phyloP scores from a whole-genome alignment of 2,329 filamentous ascomycete species.

The Grosmannia huntii region DNA sequence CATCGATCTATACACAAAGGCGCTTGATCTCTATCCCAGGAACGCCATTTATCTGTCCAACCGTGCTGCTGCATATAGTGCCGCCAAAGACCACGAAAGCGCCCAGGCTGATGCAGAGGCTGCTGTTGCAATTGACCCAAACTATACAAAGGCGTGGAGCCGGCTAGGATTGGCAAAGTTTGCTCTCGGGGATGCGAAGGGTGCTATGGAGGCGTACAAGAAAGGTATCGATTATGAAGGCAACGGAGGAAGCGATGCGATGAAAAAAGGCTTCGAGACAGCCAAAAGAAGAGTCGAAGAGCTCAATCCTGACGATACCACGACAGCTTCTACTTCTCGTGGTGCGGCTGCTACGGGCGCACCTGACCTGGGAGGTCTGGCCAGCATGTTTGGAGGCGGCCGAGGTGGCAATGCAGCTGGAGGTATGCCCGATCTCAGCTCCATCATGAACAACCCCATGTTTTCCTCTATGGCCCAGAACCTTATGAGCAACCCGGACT shows the following conservation, averaged over 20 bases:
- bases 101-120: conserved; percentile 83
- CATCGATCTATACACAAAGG: conserved; percentile 79
- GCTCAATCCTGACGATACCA: conserved; percentile 43
- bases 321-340: conserved; percentile 19
- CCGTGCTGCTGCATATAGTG: conserved; percentile 86
- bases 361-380: conserved; percentile 59
- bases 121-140: conserved; percentile 74
- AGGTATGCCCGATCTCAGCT: conserved; percentile 77
- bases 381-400: conserved; percentile 55
- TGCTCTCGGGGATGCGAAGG: conserved; percentile 80
- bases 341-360: conserved; percentile 24
- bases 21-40: conserved; percentile 63
- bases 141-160: conserved; percentile 96
- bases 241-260: conserved; percentile 85
- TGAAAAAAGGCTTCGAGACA: conserved; percentile 95
- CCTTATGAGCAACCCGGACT: conserved; percentile 90
- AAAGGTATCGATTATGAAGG: conserved; percentile 90
- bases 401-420: conserved; percentile 48
- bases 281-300: conserved; percentile 80
- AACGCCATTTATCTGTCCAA: conserved; percentile 98
- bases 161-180: conserved; percentile 83
- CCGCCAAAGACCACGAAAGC: conserved; percentile 68
- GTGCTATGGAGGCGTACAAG: conserved; percentile 87
- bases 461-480: conserved; percentile 95
- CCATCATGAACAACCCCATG: conserved; percentile 97